Percentiles rank a stretch among this genome's conserved stretches.
Evolutionary conservation across 768 basidiomycete species (phyloP).

Genomic region (Gymnopilus dilepis): DNA sequence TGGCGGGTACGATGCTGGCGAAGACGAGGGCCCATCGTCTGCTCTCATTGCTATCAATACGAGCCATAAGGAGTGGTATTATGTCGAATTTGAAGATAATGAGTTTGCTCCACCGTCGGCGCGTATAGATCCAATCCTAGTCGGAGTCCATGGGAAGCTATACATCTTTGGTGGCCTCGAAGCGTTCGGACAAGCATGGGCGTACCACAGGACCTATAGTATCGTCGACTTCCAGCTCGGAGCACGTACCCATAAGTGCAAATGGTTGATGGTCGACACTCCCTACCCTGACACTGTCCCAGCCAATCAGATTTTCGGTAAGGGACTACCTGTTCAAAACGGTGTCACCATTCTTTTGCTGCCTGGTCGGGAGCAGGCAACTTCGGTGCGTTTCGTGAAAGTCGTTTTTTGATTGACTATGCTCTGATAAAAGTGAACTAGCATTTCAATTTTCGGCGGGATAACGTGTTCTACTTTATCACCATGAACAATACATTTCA

Average conservation of each 20-base stretch:
- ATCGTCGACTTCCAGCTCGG: neutral
- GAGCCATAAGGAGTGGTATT: constrained; percentile 6
- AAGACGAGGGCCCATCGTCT: neutral
- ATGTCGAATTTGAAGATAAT: constrained; percentile 5
- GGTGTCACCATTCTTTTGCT: neutral
- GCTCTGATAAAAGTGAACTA: neutral
- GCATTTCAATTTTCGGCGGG: neutral
- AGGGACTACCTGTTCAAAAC: neutral
- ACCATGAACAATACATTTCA: neutral
- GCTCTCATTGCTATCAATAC: constrained; percentile 8
- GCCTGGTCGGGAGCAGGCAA: neutral
- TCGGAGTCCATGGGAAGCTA: neutral
- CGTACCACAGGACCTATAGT: constrained; percentile 1
- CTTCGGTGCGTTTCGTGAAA: neutral
- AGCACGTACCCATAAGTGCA: neutral
- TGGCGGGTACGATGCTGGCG: constrained; percentile 4
- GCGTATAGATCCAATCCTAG: neutral
- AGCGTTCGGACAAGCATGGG: neutral
- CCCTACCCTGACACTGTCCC: neutral
- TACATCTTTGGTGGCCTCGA: constrained; percentile 9
- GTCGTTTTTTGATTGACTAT: neutral
- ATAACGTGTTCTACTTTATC: constrained; percentile 7
- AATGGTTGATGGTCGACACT: neutral
- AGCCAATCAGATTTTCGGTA: neutral
- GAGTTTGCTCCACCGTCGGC: neutral